Evolutionary conservation across 2,329 filamentous ascomycete species (phyloP), one percentile per base, ranked within the genome.

Genomic region (Tetracladium maxilliforme): DNA sequence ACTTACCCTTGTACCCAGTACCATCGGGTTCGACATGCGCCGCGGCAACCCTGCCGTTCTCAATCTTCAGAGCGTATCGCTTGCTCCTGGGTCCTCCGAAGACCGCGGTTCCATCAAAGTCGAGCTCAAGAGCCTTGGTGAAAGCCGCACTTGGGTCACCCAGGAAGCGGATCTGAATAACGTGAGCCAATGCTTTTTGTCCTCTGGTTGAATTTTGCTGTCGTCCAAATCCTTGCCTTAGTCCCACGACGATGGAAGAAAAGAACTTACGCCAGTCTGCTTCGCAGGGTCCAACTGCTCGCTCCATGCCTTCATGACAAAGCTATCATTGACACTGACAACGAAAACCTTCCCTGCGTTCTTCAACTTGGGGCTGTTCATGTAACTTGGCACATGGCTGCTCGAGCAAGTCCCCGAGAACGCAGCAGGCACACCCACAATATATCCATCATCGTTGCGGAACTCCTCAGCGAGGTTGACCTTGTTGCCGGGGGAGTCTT

Each of bases 271-370:
- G 24, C 80, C 80, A 31, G 76, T 81, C 47, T 71, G 64, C 38
- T 69, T 67, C 6, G 64, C 57, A 8, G 83, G 79, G 49, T 94
- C 84, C 21, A 94, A 64, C 33, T 69, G 61, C 34, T 77, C 68
- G 23, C 58, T 73, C 84, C 86, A 94, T 5, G 84, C 86, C 53
- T 92, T 92, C 68, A 86, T 93, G 22, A 93, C 86, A 48, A 94
- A 94, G 12, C 84, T 70, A 48, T 95, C 87, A 48, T 95, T 95
- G 46, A 94, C 86, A 10, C 80, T 74, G 29, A 95, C 72, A 20
- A 95, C 82, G 43, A 92, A 92, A 22, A 93, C 80, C 42, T 78
- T 64, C 24, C 84, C 86, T 16, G 80, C 82, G 32, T 75, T 62
- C 56, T 80, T 80, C 39, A 92, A 64, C 48, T 75, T 71, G 28